These are phyloP conservation scores for Neurospora terricola DNA, from an alignment of 495 filamentous ascomycete genomes.

Conservation along the genomic window DNA sequence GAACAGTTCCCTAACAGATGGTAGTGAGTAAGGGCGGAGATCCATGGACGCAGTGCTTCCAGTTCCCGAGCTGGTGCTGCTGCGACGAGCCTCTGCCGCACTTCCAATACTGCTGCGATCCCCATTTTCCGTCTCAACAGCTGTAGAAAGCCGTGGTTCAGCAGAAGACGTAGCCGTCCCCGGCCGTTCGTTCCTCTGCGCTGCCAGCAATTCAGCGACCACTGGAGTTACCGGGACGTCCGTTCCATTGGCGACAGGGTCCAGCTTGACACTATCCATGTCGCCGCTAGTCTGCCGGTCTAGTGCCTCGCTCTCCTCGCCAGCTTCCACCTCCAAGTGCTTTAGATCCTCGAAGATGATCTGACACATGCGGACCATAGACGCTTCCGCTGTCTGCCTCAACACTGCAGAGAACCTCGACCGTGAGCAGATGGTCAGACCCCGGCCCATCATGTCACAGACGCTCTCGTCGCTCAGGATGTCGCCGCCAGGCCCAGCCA, in stretches of 20 bases:
- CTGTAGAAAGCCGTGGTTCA: conserved; percentile 37
- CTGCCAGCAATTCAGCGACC: background rate
- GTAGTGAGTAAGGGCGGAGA: conserved; percentile 81
- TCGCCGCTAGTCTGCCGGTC: conserved; percentile 53
- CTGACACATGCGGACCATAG: conserved; percentile 98
- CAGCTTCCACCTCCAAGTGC: conserved; percentile 63
- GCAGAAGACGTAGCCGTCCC: conserved; percentile 31
- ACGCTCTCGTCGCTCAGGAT: conserved; percentile 92
- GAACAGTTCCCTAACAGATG: conserved; percentile 89
- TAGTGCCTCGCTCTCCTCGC: conserved; percentile 47
- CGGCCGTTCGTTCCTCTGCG: conserved; percentile 28
- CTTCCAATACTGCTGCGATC: conserved; percentile 6
- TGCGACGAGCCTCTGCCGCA: conserved; percentile 15
- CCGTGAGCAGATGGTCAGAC: conserved; percentile 95
- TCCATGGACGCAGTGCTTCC: conserved; percentile 40
- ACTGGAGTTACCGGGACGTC: conserved; percentile 22
- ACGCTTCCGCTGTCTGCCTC: conserved; percentile 83
- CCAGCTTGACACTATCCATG: conserved; percentile 76
- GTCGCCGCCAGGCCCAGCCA: conserved; percentile 84
- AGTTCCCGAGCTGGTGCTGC: conserved; percentile 21
- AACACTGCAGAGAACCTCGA: conserved; percentile 83
- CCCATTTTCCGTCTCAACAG: conserved; percentile 24
- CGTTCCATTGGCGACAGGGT: conserved; percentile 72
- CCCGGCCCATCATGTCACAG: conserved; percentile 99
- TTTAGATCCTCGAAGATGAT: conserved; percentile 91